Evolutionary conservation across 257 asterid genomes (phyloP), one percentile per base, ranked within the genome.

Genomic region (Jaltomata sinuosa): DNA sequence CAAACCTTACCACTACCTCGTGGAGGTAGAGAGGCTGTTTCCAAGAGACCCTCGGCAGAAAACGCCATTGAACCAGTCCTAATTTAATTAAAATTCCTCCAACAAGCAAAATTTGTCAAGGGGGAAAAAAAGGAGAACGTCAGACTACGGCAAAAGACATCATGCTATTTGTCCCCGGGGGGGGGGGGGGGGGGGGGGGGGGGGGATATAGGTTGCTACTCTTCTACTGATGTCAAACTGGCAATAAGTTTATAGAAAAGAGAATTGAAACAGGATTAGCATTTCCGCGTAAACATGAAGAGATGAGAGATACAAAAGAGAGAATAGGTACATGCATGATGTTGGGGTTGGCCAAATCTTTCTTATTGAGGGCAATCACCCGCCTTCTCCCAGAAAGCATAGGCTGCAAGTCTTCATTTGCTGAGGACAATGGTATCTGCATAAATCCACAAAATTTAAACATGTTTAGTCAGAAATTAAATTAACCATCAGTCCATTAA

Each of bases 291-390:
- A 61, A 61, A 61, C 69, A 25, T 61, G 32, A 61, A 1, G 69
- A 61, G 69, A 27, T 11, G 25, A 61, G 69, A 25, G 36, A 61
- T 11, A 31, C 80, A 25, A 83, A 76, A 83, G 81, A 64, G 83
- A 74, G 40, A 38, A 67, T 38, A 32, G 71, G 81, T 92, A 96
- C 99, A 80, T 92, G 94, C 95, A 94, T 94, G 87, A 96, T 89
- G 84, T 94, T 94, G 90, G 96, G 93, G 84, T 94, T 93, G 87
- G 98, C 98, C 91, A 96, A 90, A 84, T 96, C 99, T 85, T 93
- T 96, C 97, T 94, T 94, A 90, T 96, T 96, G 86, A 96, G 97
- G 84, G 96, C 97, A 91, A 96, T 83, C 57, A 93, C 84, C 78
- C 98, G 91, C 85, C 92, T 93, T 86, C 94, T 94, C 25, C 93